Evolutionary conservation across 768 basidiomycete genomes (phyloP).

Genomic region (Boletus sp.): DNA sequence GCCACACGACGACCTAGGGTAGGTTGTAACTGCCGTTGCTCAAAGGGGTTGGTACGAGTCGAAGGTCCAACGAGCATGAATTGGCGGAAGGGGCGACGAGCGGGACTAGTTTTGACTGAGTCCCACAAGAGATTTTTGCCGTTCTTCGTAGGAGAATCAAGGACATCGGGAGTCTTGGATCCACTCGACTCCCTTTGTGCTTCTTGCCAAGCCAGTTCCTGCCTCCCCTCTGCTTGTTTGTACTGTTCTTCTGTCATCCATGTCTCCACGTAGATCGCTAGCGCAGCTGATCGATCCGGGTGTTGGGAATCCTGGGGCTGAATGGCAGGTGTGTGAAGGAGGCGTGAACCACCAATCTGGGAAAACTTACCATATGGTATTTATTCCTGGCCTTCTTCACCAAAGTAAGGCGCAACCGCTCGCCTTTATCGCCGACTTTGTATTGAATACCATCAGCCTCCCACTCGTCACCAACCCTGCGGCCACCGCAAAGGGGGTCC

Average conservation of each 20-base stretch:
- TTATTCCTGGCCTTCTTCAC: conserved; percentile 70
- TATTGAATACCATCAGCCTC: conserved; percentile 65
- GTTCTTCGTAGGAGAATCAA: conserved; percentile 36
- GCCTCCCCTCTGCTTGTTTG: conserved; percentile 56
- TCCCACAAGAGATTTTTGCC: conserved; percentile 76
- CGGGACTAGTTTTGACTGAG: conserved; percentile 47
- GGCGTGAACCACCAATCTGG: background rate
- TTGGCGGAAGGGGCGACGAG: conserved; percentile 44
- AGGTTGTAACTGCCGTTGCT: conserved; percentile 31
- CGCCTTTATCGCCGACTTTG: conserved; percentile 70
- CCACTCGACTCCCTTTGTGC: conserved; percentile 41
- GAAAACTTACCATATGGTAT: conserved; percentile 66
- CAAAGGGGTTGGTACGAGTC: conserved; percentile 52
- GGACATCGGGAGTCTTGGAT: conserved; percentile 41
- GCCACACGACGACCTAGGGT: conserved; percentile 45
- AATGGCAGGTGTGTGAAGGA: conserved; percentile 9
- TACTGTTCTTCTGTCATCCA: conserved; percentile 81
- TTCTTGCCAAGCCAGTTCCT: conserved; percentile 71
- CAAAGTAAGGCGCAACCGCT: conserved; percentile 64
- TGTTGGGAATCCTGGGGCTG: conserved; percentile 81
- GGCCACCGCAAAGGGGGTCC: conserved; percentile 52
- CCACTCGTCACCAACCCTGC: conserved; percentile 75
- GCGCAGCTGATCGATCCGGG: conserved; percentile 64
- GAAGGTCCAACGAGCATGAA: conserved; percentile 45
- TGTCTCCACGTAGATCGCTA: conserved; percentile 73